Evolutionary conservation across 2,329 filamentous ascomycete species (phyloP), one percentile per base, ranked within the genome.

Genomic region (Pseudogymnoascus pannorum): DNA sequence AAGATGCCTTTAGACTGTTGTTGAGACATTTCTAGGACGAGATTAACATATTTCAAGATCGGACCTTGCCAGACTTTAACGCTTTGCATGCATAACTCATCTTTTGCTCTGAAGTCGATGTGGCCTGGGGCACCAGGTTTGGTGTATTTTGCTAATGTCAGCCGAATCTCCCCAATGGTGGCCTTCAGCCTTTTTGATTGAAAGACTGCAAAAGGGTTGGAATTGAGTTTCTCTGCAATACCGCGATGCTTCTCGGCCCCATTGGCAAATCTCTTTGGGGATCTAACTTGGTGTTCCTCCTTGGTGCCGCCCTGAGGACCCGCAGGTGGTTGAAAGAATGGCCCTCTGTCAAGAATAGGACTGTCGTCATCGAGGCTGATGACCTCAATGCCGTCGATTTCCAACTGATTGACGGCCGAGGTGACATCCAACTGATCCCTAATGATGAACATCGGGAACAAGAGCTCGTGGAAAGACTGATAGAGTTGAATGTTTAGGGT

Each of bases 71-170:
- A 90, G 1, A 82, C 79, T 6, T 71, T 69, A 1, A 89, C 80
- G 0, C 81, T 80, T n/a, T 81, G 73, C 14, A 78, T 75, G 51
- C 82, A 84, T 14, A 89, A 75, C 0, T 77, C 76, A 26, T 85
- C 80, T 20, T 86, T 84, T 0, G 87, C 84, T 36, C 83, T 81
- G 0, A 82, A 79, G 0, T 85, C 81, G 0, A 84, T 80, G 0
- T 85, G 77, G 5, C 81, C 79, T 0, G 84, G 84, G 66, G 86
- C 77, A 0, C 86, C 85, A 0, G 83, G 79, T 16, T 77, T 77
- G 24, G 80, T 81, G 11, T 82, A 82, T 3, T 76, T 73, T 16
- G 75, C 72, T 12, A 88, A 86, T 9, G 85, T 78, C 0, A 76
- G 72, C 0, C 80, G 78, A 1, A 89, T 82, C 2, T 73, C 71